A percentile compares a stretch with the other conserved stretches of the same genome.
These are phyloP conservation scores for Zizania latifolia DNA, from an alignment of 176 grass and related monocot genomes.

Conservation along the genomic window DNA sequence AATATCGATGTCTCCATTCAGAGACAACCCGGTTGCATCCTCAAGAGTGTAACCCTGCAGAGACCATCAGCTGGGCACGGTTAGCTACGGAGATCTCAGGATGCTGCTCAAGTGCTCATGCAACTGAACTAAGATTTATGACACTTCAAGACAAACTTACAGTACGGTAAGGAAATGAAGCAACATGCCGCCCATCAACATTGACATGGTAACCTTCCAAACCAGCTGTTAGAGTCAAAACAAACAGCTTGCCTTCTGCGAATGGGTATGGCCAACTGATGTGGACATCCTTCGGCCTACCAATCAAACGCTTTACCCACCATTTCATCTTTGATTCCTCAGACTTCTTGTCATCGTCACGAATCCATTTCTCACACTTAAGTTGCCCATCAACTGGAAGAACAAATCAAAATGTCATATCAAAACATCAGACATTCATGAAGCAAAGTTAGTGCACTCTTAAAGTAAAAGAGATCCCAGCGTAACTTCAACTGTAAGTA, in stretches of 20 bases:
- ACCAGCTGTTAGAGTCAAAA: slow-evolving; percentile 84
- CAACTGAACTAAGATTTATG: not conserved
- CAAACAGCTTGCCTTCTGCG: slow-evolving; percentile 74
- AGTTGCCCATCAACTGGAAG: slow-evolving; percentile 79
- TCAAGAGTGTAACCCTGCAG: slow-evolving; percentile 78
- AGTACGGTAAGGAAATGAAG: slow-evolving; percentile 91
- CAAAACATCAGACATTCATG: slow-evolving; percentile 7
- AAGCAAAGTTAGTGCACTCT: slow-evolving; percentile 15
- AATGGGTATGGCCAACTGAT: slow-evolving; percentile 97
- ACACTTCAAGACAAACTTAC: slow-evolving; percentile 50
- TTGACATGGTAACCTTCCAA: slow-evolving; percentile 97
- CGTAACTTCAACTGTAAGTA: slow-evolving; percentile 21
- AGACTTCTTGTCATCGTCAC: slow-evolving; percentile 43
- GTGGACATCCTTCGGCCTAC: slow-evolving; percentile 55
- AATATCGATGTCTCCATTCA: slow-evolving; percentile 76
- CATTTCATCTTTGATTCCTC: slow-evolving; percentile 66
- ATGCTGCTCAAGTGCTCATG: not conserved
- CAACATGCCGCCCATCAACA: slow-evolving; percentile 77
- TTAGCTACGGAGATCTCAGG: slow-evolving; percentile 21
- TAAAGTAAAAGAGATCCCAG: slow-evolving; percentile 13
- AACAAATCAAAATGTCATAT: not conserved
- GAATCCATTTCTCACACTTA: slow-evolving; percentile 95
- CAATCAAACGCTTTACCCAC: slow-evolving; percentile 90
- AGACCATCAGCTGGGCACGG: not conserved
- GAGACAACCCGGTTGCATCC: slow-evolving; percentile 81